These are phyloP conservation scores for Austroboletus novae-zelandiae DNA, from an alignment of 1,284 basidiomycete genomes.

Conservation along the genomic window DNA sequence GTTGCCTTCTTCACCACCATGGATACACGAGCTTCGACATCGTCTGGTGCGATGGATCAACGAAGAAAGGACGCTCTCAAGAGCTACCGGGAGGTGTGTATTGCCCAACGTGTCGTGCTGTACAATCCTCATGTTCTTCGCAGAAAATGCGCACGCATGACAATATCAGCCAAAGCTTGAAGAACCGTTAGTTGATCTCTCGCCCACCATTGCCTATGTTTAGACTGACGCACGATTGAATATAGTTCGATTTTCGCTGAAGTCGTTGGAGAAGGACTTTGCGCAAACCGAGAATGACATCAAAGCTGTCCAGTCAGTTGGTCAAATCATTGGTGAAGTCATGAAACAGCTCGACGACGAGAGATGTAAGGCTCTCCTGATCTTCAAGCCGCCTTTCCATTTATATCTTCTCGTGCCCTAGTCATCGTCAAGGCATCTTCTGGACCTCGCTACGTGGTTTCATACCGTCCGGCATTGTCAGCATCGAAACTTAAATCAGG, in stretches of 20 bases:
- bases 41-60: constrained; percentile 56
- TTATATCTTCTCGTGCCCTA: constrained; percentile 31
- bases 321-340: constrained; percentile 99
- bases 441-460: constrained; percentile 99
- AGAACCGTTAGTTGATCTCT: constrained; percentile 64
- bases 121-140: constrained; percentile 11
- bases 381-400: constrained; percentile 4
- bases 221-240: constrained; percentile 1
- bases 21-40: constrained; percentile 53
- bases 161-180: constrained; percentile 77
- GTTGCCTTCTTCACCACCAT: constrained; percentile 33
- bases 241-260: constrained; percentile 79
- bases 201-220: neutral
- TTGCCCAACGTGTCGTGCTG: neutral
- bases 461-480: constrained; percentile 92
- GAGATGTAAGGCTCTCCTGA: constrained; percentile 67
- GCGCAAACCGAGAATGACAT: constrained; percentile 99
- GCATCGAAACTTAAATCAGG: constrained; percentile 91
- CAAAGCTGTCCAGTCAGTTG: constrained; percentile 98
- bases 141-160: constrained; percentile 93
- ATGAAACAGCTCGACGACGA: constrained; percentile 99
- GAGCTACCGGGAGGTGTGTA: constrained; percentile 60
- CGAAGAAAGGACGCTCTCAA: constrained; percentile 65
- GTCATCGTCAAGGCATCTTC: constrained; percentile 99
- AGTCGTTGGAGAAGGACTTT: constrained; percentile 85